Evolutionary conservation across 345 rosid genomes (phyloP).

Genomic region (Tarenaya hassleriana): DNA sequence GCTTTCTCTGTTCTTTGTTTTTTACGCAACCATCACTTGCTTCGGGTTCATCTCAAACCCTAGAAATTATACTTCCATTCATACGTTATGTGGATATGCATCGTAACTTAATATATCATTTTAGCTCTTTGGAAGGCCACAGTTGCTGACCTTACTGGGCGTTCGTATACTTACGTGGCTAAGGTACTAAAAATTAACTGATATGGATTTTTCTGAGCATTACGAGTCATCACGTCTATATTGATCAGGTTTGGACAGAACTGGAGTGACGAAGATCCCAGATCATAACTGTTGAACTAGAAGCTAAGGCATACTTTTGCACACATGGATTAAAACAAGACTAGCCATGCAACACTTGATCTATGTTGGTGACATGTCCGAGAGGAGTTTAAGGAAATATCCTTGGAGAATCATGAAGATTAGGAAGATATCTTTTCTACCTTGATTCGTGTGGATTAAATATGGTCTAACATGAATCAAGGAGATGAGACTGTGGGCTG

Average conservation of each 20-base stretch:
- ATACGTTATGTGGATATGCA: background rate
- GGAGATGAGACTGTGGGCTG: too few relatives aligned
- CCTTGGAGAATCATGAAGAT: too few relatives aligned
- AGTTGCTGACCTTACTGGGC: constrained; percentile 69
- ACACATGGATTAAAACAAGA: too few relatives aligned
- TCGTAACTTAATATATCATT: constrained; percentile 11
- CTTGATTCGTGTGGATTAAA: too few relatives aligned
- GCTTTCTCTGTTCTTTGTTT: constrained; percentile 82
- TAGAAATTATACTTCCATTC: background rate
- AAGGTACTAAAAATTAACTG: constrained; percentile 45
- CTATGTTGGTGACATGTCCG: too few relatives aligned
- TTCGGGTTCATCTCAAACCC: constrained; percentile 46
- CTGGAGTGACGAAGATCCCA: constrained; percentile 59
- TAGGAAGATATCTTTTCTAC: too few relatives aligned
- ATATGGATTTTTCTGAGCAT: background rate
- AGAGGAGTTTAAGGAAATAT: too few relatives aligned
- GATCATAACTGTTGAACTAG: too few relatives aligned
- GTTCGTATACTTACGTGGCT: constrained; percentile 61
- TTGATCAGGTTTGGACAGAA: constrained; percentile 52
- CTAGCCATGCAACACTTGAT: too few relatives aligned
- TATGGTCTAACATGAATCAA: too few relatives aligned
- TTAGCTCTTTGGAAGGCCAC: constrained; percentile 84
- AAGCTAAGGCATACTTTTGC: too few relatives aligned
- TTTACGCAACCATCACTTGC: constrained; percentile 78
- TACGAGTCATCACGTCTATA: background rate